phyloP scores from a whole-genome alignment of 2,329 filamentous ascomycete species.

The Blastomyces gilchristii region DNA sequence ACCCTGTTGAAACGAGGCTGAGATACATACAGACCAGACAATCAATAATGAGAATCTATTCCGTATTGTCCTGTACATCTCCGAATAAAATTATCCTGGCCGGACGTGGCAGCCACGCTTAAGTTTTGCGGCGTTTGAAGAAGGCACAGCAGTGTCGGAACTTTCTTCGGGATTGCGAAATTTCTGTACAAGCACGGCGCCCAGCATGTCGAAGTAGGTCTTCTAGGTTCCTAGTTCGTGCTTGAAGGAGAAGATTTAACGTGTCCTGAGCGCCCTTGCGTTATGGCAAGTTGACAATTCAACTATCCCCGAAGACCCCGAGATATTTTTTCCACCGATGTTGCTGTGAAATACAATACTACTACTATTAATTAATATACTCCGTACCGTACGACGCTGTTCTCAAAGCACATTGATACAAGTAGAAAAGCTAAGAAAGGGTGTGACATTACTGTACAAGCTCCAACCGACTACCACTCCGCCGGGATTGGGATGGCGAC shows the following conservation, averaged over 20 bases:
- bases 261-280: neutral
- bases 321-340: neutral
- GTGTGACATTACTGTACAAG: constrained; percentile 6
- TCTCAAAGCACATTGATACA: neutral
- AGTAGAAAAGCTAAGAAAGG: neutral
- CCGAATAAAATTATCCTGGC: neutral
- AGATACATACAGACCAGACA: neutral
- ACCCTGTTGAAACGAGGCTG: neutral
- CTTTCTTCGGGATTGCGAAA: neutral
- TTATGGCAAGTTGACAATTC: neutral
- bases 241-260: neutral
- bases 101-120: neutral
- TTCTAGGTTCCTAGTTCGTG: neutral
- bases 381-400: neutral
- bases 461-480: constrained; percentile 4
- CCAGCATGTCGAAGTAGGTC: neutral
- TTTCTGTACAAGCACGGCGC: neutral
- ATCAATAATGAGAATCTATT: neutral
- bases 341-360: neutral
- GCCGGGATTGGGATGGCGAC: neutral
- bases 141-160: neutral
- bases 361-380: neutral
- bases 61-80: neutral
- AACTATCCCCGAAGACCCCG: neutral
- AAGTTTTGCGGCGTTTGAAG: neutral